phyloP scores from a whole-genome alignment of 2,329 filamentous ascomycete genomes.

The Sclerotinia nivalis region DNA sequence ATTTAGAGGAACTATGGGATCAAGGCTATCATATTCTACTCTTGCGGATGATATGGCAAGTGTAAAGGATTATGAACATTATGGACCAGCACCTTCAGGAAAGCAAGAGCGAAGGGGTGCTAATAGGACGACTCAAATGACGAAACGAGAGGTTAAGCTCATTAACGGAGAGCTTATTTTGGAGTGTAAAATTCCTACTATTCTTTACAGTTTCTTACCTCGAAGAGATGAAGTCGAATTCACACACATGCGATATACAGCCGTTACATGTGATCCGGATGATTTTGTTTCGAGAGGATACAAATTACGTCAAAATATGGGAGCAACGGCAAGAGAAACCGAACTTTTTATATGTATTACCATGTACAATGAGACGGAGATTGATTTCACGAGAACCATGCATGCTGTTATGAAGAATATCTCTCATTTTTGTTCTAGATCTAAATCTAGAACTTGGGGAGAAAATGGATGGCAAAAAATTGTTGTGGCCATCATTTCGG shows the following conservation, averaged over 20 bases:
- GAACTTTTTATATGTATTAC: conserved; percentile 96
- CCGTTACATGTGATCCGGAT: conserved; percentile 96
- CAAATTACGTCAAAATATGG: conserved; percentile 89
- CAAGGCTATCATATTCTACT: conserved; percentile 45
- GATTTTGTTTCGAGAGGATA: conserved; percentile 89
- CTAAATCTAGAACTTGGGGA: conserved; percentile 93
- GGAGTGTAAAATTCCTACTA: conserved; percentile 98
- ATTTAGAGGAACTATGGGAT: conserved; percentile 27
- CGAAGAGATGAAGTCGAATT: conserved; percentile 93
- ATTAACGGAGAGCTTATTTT: conserved; percentile 98
- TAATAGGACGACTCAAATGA: conserved; percentile 72
- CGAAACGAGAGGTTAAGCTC: conserved; percentile 89
- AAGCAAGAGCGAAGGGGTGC: conserved; percentile 87
- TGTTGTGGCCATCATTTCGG: conserved; percentile 93
- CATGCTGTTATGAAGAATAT: conserved; percentile 99
- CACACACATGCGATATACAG: conserved; percentile 98
- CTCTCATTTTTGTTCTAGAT: conserved; percentile 89
- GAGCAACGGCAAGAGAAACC: conserved; percentile 79
- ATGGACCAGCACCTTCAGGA: conserved; percentile 83
- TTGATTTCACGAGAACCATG: conserved; percentile 96
- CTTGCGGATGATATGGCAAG: conserved; percentile 44
- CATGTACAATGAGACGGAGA: conserved; percentile 99
- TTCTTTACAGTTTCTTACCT: conserved; percentile 94
- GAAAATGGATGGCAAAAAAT: conserved; percentile 99
- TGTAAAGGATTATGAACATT: conserved; percentile 67